These are phyloP conservation scores for Eustoma russellianum DNA, from an alignment of 257 asterid genomes.

Conservation along the genomic window DNA sequence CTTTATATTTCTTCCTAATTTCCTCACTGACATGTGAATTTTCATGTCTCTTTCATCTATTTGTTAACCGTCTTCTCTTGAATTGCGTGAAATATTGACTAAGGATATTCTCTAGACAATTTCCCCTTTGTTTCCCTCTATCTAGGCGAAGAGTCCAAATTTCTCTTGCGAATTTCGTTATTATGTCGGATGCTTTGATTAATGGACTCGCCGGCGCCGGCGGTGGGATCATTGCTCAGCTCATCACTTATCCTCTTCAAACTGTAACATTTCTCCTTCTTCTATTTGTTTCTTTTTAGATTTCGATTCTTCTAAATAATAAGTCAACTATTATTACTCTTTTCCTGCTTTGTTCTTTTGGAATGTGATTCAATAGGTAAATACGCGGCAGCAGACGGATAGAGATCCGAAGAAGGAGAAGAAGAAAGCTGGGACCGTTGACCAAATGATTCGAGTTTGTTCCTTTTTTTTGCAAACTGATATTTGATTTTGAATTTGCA, in stretches of 20 bases:
- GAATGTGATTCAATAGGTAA: constrained; percentile 41
- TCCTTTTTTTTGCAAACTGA: background rate
- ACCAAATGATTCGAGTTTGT: constrained; percentile 64
- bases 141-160: no score
- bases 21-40: background rate
- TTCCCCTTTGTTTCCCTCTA: no score
- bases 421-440: constrained; percentile 49
- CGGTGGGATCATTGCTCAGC: constrained; percentile 91
- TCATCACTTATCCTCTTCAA: constrained; percentile 88
- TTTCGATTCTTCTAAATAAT: background rate
- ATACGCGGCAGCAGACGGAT: constrained; percentile 87
- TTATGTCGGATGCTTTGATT: constrained; percentile 94
- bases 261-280: constrained; percentile 37
- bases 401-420: constrained; percentile 68
- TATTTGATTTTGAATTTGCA: background rate
- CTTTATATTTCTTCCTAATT: no score
- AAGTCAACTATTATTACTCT: constrained; percentile 13
- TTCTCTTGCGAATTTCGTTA: background rate
- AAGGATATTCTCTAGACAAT: no score
- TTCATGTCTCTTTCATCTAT: background rate
- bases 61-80: no score
- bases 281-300: background rate
- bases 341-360: background rate
- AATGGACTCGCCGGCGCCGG: constrained; percentile 98
- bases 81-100: no score